Conservation (phyloP, 768 basidiomycete genomes). For the Russula earlei region DNA sequence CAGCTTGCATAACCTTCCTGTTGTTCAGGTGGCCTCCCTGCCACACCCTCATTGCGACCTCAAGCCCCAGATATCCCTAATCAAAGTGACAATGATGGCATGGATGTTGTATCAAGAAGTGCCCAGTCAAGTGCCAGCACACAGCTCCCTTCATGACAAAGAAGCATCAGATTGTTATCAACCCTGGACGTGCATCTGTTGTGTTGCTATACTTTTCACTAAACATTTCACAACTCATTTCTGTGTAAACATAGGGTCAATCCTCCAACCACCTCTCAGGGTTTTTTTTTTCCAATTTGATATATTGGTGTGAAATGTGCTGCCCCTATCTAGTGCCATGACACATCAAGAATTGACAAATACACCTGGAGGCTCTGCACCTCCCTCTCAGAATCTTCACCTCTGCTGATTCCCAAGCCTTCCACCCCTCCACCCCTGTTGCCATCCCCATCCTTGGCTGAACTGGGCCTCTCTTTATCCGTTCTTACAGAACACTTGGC, state of each 20-base stretch:
- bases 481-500: conserved; percentile 59
- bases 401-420: conserved; percentile 38
- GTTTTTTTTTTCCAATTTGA: conserved; percentile 74
- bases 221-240: conserved; percentile 15
- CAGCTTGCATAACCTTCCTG: conserved; percentile 54
- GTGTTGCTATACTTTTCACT: neutral
- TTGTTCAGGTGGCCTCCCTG: conserved; percentile 39
- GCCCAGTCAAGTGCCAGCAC: neutral
- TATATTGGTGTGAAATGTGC: conserved; percentile 56
- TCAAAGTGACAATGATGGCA: conserved; percentile 6
- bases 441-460: conserved; percentile 59
- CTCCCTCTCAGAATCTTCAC: conserved; percentile 46
- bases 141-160: neutral
- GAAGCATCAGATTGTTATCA: conserved; percentile 6
- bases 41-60: conserved; percentile 29
- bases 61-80: conserved; percentile 22
- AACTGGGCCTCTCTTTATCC: conserved; percentile 66
- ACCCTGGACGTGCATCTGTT: conserved; percentile 42
- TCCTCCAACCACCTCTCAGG: conserved; percentile 71
- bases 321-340: conserved; percentile 19
- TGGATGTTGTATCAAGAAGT: conserved; percentile 21
- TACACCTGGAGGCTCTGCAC: conserved; percentile 26
- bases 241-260: conserved; percentile 35
- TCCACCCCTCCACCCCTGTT: conserved; percentile 63
- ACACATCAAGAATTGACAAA: conserved; percentile 18